Percentiles rank a stretch among this genome's conserved stretches.
Conservation (phyloP, 1,139 yeast genomes). For the Citeromyces siamensis region DNA sequence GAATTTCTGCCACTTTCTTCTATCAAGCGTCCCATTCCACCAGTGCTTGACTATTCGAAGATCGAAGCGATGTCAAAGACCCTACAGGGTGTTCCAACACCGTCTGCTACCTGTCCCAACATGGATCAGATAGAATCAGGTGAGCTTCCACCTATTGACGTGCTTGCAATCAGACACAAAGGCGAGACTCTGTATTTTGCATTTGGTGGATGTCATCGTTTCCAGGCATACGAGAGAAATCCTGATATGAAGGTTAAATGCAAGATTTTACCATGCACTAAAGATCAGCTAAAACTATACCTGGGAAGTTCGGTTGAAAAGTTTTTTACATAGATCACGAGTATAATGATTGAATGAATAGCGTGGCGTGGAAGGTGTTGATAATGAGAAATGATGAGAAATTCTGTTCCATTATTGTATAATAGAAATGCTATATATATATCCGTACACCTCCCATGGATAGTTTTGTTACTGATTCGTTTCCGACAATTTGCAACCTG, state of each 20-base stretch:
- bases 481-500: background rate
- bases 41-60: slow-evolving; percentile 60
- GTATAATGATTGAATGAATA: too few relatives aligned
- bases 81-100: slow-evolving; percentile 48
- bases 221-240: slow-evolving; percentile 44
- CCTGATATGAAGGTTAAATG: slow-evolving; percentile 31
- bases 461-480: background rate
- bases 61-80: slow-evolving; percentile 76
- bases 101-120: slow-evolving; percentile 47
- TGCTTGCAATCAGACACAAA: slow-evolving; percentile 47
- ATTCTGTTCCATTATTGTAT: too few relatives aligned
- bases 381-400: too few relatives aligned
- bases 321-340: too few relatives aligned
- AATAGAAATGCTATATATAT: too few relatives aligned
- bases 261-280: slow-evolving; percentile 56
- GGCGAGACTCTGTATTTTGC: slow-evolving; percentile 63
- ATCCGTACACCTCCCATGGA: too few relatives aligned
- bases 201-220: slow-evolving; percentile 77
- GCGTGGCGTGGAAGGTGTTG: too few relatives aligned
- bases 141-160: slow-evolving; percentile 69
- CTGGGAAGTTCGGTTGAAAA: slow-evolving; percentile 53
- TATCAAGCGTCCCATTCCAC: slow-evolving; percentile 73
- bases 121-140: slow-evolving; percentile 44
- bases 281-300: slow-evolving; percentile 45
- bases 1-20: slow-evolving; percentile 50